These are phyloP conservation scores for Pichia nakasei DNA, from an alignment of 805 yeast species.

Conservation along the genomic window DNA sequence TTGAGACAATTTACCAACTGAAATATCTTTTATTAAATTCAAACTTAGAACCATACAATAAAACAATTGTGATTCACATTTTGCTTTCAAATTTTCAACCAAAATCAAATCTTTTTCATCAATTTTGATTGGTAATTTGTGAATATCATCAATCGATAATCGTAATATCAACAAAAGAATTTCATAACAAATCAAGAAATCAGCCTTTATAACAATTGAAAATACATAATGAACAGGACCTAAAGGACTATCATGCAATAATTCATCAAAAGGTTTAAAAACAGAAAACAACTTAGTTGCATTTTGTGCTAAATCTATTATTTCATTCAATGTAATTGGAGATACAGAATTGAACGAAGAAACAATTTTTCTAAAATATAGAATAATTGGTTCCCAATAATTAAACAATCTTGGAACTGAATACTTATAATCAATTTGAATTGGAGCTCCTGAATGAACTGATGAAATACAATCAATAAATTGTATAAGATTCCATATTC, in stretches of 20 bases:
- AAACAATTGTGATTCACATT: conserved; percentile 5
- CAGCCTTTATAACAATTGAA: conserved; percentile 1
- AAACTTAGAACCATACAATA: background rate
- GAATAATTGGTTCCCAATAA: conserved; percentile 4
- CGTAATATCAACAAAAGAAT: conserved; percentile 2
- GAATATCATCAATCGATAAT: conserved; percentile 5
- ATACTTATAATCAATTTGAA: conserved; percentile 15
- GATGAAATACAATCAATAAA: conserved; percentile 15
- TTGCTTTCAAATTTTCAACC: background rate
- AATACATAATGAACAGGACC: background rate
- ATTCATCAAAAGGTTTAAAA: conserved; percentile 1
- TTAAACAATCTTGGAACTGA: conserved; percentile 10
- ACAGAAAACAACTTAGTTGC: background rate
- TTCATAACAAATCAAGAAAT: conserved; percentile 2
- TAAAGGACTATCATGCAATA: background rate
- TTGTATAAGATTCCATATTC: conserved; percentile 14
- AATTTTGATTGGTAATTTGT: background rate
- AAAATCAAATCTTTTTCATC: background rate
- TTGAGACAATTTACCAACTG: conserved; percentile 1
- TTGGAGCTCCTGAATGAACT: conserved; percentile 13
- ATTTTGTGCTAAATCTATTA: conserved; percentile 5
- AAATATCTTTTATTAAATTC: conserved; percentile 1
- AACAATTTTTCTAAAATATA: conserved; percentile 3
- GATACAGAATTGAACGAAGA: conserved; percentile 5
- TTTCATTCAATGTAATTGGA: conserved; percentile 6